Evolutionary conservation across 2,329 filamentous ascomycete species (phyloP), one percentile per base, ranked within the genome.

Genomic region (Saccharata proteae): DNA sequence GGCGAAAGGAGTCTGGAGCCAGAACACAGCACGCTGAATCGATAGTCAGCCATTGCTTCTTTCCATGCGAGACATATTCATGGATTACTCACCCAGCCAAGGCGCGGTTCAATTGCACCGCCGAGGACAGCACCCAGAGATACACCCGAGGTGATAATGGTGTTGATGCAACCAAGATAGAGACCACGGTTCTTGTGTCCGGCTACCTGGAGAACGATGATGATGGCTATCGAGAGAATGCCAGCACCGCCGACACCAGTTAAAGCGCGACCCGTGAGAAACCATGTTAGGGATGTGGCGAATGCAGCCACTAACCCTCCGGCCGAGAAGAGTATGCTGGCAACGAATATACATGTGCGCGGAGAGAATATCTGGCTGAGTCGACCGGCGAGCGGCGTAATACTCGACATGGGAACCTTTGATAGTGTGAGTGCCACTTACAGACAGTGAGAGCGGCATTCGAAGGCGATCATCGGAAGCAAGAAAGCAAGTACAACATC

Each of bases 341-440:
- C 68, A 7, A 62, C 65, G 16, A 82, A 61, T 32, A 85, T 66
- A 45, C 80, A 77, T 14, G 62, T 47, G 15, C 77, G 65, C 0
- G 80, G 71, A 0, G 77, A 72, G 52, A 92, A 88, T 15, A 90
- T 73, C 43, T 76, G 73, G 26, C 76, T 73, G 1, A 92, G 60
- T 12, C 81, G 74, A 5, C 82, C 82, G 22, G 72, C 67, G 2
- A 92, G 54, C 1, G 83, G 81, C 0, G 77, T 71, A 9, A 80
- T 55, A 29, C 66, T 69, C n/a, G 52, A 56, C 51, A 57, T 56
- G 32, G 54, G 51, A 16, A 57, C 24, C 33, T 35, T n/a, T 9
- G 3, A 5, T n/a, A n/a, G n/a, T n/a, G n/a, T n/a, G n/a, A n/a
- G n/a, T n/a, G n/a, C n/a, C n/a, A n/a, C n/a, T n/a, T n/a, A n/a